Evolutionary conservation across 495 filamentous ascomycete genomes (phyloP).

Genomic region (Platismatia glauca): DNA sequence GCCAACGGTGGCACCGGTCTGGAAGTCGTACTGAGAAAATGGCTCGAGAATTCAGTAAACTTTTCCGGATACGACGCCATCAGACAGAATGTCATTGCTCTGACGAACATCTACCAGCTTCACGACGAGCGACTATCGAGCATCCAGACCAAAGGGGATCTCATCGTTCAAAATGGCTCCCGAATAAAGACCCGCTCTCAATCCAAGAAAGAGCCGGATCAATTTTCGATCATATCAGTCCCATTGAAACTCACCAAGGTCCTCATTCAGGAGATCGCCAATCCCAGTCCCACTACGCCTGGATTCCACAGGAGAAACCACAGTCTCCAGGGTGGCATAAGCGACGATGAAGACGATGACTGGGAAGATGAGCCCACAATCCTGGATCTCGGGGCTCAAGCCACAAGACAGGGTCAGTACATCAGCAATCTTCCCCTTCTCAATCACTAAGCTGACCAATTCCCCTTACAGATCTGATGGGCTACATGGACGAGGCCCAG

Average conservation of each 20-base stretch:
- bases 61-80: conserved; percentile 97
- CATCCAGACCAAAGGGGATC: conserved; percentile 82
- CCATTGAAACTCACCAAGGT: conserved; percentile 95
- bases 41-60: conserved; percentile 91
- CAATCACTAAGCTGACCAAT: neutral
- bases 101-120: conserved; percentile 79
- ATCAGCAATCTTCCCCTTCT: neutral
- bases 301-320: conserved; percentile 28
- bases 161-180: conserved; percentile 69
- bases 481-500: conserved; percentile 48
- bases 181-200: conserved; percentile 90
- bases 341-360: conserved; percentile 66
- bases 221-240: conserved; percentile 78
- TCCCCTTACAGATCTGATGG: conserved; percentile 57
- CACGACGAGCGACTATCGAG: conserved; percentile 71
- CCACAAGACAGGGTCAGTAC: conserved; percentile 30
- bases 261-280: conserved; percentile 73
- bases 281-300: conserved; percentile 39
- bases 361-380: conserved; percentile 85
- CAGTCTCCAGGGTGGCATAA: conserved; percentile 29
- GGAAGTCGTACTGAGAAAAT: conserved; percentile 81
- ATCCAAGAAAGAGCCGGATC: conserved; percentile 75
- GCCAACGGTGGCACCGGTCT: conserved; percentile 58
- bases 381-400: conserved; percentile 62
- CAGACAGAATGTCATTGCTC: conserved; percentile 86